These are phyloP conservation scores for Starmera amethionina DNA, from an alignment of 805 yeast species.

Conservation along the genomic window DNA sequence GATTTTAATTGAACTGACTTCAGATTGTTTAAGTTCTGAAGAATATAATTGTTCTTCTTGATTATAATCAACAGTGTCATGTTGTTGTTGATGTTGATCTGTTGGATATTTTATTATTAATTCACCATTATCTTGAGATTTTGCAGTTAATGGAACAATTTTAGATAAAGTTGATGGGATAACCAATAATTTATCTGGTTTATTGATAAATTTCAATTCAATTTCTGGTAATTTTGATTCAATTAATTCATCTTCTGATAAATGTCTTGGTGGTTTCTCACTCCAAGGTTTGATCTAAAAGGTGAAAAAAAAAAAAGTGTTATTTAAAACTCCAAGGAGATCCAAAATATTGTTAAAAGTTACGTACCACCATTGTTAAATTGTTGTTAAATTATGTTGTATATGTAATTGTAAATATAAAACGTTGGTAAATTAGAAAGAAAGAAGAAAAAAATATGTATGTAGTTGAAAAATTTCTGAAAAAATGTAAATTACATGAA, in stretches of 20 bases:
- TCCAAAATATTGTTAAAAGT: too few relatives aligned
- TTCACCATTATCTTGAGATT: constrained; percentile 4
- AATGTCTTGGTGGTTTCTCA: constrained; percentile 40
- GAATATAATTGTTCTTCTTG: constrained; percentile 44
- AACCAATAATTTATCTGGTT: neutral
- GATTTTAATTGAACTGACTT: constrained; percentile 7
- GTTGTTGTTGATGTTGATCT: neutral
- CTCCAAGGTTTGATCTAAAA: constrained; percentile 37
- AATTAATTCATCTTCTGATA: constrained; percentile 31
- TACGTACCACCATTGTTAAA: constrained; percentile 11
- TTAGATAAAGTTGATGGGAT: neutral
- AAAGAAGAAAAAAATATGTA: neutral
- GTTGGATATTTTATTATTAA: neutral
- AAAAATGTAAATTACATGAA: constrained; percentile 9
- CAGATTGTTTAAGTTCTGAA: constrained; percentile 13
- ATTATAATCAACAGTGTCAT: constrained; percentile 23
- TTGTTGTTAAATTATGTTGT: neutral
- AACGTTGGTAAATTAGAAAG: neutral
- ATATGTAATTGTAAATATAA: neutral
- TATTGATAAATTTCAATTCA: neutral
- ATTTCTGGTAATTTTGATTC: constrained; percentile 10
- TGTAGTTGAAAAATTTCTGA: constrained; percentile 1
- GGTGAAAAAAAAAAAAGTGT: neutral
- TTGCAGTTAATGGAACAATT: neutral
- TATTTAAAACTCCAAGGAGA: neutral